Base-by-base conservation (phyloP, 2,329 filamentous ascomycete genomes). In the Parastagonospora avenae region DNA sequence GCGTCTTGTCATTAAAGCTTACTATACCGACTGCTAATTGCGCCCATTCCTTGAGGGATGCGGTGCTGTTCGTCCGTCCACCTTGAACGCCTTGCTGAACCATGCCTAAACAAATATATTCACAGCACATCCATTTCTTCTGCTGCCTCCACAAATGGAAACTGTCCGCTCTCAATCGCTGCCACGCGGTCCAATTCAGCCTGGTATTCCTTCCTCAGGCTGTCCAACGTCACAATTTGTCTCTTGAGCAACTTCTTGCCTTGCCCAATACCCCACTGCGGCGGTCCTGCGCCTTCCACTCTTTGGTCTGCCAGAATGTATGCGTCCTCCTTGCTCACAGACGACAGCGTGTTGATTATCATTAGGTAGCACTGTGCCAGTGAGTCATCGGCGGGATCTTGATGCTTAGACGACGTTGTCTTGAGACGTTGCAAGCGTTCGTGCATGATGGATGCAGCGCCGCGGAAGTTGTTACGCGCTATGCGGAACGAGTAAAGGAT, bases 401-500 rank as follows among this genome's bases (percentile, higher is more conserved):
- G 62, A 54, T 73, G 52, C 55, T 70, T 69, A 16, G 73, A 76
- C 8, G 68, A 68, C 4, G 71, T 72, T 2, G 68, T 64, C 32
- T 77, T 70, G 16, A 86, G 75, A 7, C 79, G 77, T 57, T 84
- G 78, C 8, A 86, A 74, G 14, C 81, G 80, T 45, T 82, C 80
- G 57, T 84, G 80, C 2, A 85, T 74, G 10, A 83, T 77, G 35
- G 81, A 79, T 1, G 85, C 83, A 2, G 85, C 85, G 43, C 93
- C 94, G 38, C 93, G 90, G 80, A 92, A 96, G 76, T 97, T 90
- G 65, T 86, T 85, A 60, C 88, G 88, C 55, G 86, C 86, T 59
- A 96, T 88, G 44, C 94, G 86, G 85, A 93, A 97, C 2, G 92
- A 87, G 72, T 97, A 96, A 41, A 97, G 84, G 49, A 97, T 88